Percentiles rank a stretch among this genome's conserved stretches.
Conservation (phyloP, 495 filamentous ascomycete species). For the Clohesyomyces aquaticus region DNA sequence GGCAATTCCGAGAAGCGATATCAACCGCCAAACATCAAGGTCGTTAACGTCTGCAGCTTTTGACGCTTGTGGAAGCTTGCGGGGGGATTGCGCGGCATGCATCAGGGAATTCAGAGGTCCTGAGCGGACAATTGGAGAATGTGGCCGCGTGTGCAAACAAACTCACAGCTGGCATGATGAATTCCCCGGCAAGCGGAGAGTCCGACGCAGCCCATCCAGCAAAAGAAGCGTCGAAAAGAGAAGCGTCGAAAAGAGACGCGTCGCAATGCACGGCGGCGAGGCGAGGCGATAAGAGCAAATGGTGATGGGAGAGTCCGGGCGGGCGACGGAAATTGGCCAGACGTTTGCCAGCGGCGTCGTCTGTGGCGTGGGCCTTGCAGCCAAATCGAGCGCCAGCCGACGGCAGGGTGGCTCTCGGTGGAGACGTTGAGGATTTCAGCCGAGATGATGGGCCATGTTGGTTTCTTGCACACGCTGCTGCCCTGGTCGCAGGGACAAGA, state of each 20-base stretch:
- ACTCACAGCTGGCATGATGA: background rate
- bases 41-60: conserved; percentile 11
- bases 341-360: background rate
- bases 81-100: conserved; percentile 8
- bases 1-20: background rate
- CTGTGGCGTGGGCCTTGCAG: background rate
- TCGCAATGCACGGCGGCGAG: background rate
- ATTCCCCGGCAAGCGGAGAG: background rate
- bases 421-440: conserved; percentile 21
- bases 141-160: background rate
- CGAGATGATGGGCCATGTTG: conserved; percentile 9
- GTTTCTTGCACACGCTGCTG: background rate
- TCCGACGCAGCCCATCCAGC: background rate
- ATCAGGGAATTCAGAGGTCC: conserved; percentile 9
- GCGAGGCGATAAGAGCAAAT: conserved; percentile 4
- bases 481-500: background rate
- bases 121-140: background rate
- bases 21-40: background rate
- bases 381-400: conserved; percentile 13
- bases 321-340: conserved; percentile 25
- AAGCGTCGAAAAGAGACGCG: no score
- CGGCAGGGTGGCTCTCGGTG: background rate
- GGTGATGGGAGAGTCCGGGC: no score
- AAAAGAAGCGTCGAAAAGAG: no score
- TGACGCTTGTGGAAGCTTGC: conserved; percentile 10